Evolutionary conservation across 2,329 filamentous ascomycete genomes (phyloP).

Genomic region (Phyllachora maydis): DNA sequence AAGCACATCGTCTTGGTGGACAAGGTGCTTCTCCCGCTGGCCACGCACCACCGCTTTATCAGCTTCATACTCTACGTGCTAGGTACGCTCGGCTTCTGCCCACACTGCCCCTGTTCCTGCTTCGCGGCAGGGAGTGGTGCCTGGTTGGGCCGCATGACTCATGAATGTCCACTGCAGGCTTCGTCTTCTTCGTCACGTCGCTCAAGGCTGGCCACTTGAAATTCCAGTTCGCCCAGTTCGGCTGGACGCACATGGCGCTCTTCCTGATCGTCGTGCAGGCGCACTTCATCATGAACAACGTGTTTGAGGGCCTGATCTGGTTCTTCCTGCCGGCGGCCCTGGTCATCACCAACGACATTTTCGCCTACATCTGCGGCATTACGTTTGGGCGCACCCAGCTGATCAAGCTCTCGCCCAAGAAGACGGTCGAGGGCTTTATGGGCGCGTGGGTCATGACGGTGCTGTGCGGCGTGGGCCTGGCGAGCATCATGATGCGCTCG

Average conservation of each 20-base stretch:
- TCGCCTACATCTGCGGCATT: slow-evolving; percentile 93
- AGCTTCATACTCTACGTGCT: slow-evolving; percentile 97
- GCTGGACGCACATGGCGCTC: slow-evolving; percentile 98
- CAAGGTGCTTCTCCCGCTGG: slow-evolving; percentile 75
- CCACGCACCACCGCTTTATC: slow-evolving; percentile 95
- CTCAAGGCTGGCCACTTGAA: slow-evolving; percentile 91
- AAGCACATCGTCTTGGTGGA: slow-evolving; percentile 96
- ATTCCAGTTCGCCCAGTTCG: slow-evolving; percentile 98
- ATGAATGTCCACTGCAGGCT: no score
- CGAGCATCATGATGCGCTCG: slow-evolving; percentile 69
- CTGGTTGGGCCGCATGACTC: no score
- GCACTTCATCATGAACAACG: slow-evolving; percentile 99
- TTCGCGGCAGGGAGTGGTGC: no score
- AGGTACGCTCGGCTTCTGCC: slow-evolving; percentile 53
- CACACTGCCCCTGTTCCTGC: no score
- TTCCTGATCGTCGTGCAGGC: slow-evolving; percentile 96
- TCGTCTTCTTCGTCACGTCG: slow-evolving; percentile 93
- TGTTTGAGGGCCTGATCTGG: slow-evolving; percentile 99
- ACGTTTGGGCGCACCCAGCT: slow-evolving; percentile 91
- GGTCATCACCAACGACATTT: slow-evolving; percentile 97
- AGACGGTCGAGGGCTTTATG: slow-evolving; percentile 95
- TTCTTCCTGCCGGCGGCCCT: slow-evolving; percentile 91
- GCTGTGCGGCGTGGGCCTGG: slow-evolving; percentile 62
- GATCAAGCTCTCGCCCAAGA: slow-evolving; percentile 96
- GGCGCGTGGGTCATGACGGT: slow-evolving; percentile 94